Base-by-base conservation (phyloP, 306 rosid genomes). In the Malus domestica region DNA sequence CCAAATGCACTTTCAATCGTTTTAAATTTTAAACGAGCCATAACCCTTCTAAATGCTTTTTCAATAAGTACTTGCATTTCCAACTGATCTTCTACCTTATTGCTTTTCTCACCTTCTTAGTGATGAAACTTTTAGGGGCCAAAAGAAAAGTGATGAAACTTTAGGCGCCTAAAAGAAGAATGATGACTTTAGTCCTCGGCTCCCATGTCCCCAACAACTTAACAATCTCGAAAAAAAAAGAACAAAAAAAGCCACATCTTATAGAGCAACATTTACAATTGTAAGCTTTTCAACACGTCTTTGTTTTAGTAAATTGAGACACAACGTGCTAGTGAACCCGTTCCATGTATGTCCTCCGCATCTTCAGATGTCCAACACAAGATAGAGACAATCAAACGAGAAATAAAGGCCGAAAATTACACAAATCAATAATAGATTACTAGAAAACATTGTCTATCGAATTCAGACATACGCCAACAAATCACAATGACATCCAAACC, bases 401-500 rank as follows among this genome's bases (percentile, higher is more conserved):
- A 57, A 7, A 58, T 5, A 22, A 2, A n/a, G 20, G 27, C 77
- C n/a, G 42, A 51, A 71, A 75, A 58, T 22, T 42, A 45, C 46
- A 46, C 67, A 76, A 55, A 79, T 71, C 75, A 68, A 59, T 57
- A 55, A 79, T 58, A 40, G 79, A 80, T 19, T 69, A 81, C 75
- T 40, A 60, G 42, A 75, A 5, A 62, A 65, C 71, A 29, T 66
- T 62, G 80, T 76, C 74, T 77, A 80, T 77, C 32, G 13, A 55
- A 79, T 38, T 22, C 65, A 71, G 44, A 76, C 38, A 68, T 23
- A 51, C 51, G 76, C 58, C 35, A 71, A 70, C 62, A 85, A 79
- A 81, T 71, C 83, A 81, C 73, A 79, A 66, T 13, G 46, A 84
- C 82, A 70, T 70, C 70, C 91, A 51, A 74, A 29, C 81, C 76